Base-by-base conservation (phyloP, 495 filamentous ascomycete species). In the Penicillium herquei region DNA sequence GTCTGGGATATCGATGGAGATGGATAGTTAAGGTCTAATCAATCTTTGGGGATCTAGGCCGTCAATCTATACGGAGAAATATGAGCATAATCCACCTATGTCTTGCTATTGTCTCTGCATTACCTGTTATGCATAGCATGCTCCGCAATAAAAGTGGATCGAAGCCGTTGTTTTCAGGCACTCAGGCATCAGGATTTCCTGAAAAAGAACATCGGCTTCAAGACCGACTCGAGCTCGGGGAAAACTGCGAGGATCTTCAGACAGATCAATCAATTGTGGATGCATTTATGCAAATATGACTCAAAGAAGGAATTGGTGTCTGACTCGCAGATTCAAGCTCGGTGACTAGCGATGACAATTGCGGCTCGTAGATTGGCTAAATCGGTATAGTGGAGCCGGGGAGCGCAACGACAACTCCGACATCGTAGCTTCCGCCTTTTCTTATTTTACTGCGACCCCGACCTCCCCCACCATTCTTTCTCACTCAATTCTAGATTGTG, bases 331-430 rank as follows among this genome's bases (percentile, higher is more conserved):
- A 2, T 49, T 8, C 16, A 26, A 26, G 46, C 46, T 33, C 16
- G 10, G 48, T 39, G 31, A 10, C 14, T 35, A 34, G 13, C 51
- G 54, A 63, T 69, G 61, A 68, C 61, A 65, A 70, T 63, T 54
- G 12, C 32, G 18, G 54, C 9, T 7, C 26, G 8, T 1, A 58
- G 63, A 70, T 72, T 70, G 69, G 68, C 16, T 32, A 9, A 51
- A 40, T 39, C 34, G 12, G 37, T 16, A 52, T 26, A 26, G 53
- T 56, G 56, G 52, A 49, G 21, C 59, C 62, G 53, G 68, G 70
- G 67, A 70, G 66, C 39, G 41, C 16, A 14, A 42, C 55, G 31
- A 47, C 54, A 63, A 67, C 61, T 71, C 67, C 66, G 70, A 69
- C 52, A 59, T 63, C 52, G 59, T 52, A 56, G 48, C 54, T 55